Evolutionary conservation across 495 filamentous ascomycete species (phyloP), one percentile per base, ranked within the genome.

Genomic region (Aspergillus affinis): DNA sequence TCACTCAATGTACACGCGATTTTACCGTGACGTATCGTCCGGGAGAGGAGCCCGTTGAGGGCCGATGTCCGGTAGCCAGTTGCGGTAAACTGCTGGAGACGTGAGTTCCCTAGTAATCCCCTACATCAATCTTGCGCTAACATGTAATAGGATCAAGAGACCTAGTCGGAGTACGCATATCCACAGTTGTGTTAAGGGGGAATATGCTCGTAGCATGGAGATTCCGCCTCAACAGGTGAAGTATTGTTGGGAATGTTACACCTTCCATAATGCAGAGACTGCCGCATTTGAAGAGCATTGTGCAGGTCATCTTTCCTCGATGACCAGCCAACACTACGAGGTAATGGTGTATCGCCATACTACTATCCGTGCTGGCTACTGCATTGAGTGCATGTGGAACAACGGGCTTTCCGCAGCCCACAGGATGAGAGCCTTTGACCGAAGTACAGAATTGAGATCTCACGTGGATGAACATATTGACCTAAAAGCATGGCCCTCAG

Each of bases 241-340:
- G n/a, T 59, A 59, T 59, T 59, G 57, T 30, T 59, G 57, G 48
- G 57, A 59, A 46, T 59, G 57, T 32, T 59, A 36, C 48, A 52
- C 18, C n/a, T n/a, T n/a, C n/a, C n/a, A n/a, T n/a, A n/a, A n/a
- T n/a, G n/a, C n/a, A n/a, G n/a, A n/a, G n/a, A n/a, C n/a, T n/a
- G n/a, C n/a, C n/a, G n/a, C n/a, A n/a, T n/a, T n/a, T n/a, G n/a
- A n/a, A n/a, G n/a, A n/a, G n/a, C n/a, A n/a, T n/a, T n/a, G n/a
- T n/a, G n/a, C n/a, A n/a, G n/a, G n/a, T n/a, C n/a, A n/a, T n/a
- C n/a, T n/a, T n/a, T n/a, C n/a, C n/a, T n/a, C n/a, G n/a, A n/a
- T n/a, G n/a, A n/a, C n/a, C n/a, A n/a, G n/a, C n/a, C n/a, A n/a
- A n/a, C 48, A 59, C 32, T 59, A 59, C 30, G 48, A 53, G 30